Conservation (phyloP, 257 asterid species). For the Solanum chiquidenum region DNA sequence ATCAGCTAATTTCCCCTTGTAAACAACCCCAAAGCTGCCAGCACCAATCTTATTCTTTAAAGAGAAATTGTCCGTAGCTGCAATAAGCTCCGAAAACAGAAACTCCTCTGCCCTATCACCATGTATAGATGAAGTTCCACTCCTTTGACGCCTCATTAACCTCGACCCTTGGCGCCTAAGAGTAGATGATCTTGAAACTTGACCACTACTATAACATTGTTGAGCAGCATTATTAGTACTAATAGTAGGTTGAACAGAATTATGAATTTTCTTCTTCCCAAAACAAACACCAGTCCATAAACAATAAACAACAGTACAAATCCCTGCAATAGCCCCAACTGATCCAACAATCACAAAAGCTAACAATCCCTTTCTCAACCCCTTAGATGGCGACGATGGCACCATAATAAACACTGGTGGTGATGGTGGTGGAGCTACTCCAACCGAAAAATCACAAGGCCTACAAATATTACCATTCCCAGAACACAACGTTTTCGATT, state of each 20-base stretch:
- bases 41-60: background rate
- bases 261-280: constrained; percentile 3
- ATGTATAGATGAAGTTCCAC: background rate
- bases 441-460: background rate
- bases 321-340: background rate
- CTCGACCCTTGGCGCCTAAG: background rate
- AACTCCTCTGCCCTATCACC: background rate
- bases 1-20: background rate
- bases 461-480: background rate
- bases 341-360: background rate
- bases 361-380: background rate
- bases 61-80: background rate
- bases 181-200: background rate
- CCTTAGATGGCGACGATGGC: background rate
- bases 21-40: constrained; percentile 1
- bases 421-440: background rate
- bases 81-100: background rate
- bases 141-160: background rate
- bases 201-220: background rate
- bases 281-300: constrained; percentile 1
- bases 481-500: background rate
- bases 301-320: background rate
- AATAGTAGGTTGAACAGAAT: background rate
- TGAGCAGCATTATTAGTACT: background rate
- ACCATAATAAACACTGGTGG: background rate